Base-by-base conservation (phyloP, 2,329 filamentous ascomycete species). In the Cladosporium sp. region DNA sequence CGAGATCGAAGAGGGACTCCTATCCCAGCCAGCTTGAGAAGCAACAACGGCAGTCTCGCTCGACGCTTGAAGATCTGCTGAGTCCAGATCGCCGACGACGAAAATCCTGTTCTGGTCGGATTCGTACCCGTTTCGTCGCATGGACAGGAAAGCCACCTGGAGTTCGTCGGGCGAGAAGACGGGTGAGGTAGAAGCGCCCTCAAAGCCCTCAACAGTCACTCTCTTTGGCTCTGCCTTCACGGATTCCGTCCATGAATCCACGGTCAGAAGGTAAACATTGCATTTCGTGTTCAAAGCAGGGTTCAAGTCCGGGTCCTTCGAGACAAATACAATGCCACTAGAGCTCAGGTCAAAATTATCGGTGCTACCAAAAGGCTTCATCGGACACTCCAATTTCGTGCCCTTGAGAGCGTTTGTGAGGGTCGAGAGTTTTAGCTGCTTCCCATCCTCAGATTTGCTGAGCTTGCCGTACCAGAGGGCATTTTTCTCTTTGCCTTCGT, bases 41-140 rank as follows among this genome's bases (percentile, higher is more conserved):
- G 48, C 40, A 14, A 50, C 48, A 50, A 43, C 4, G 5, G n/a
- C 40, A 43, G 43, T 19, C 18, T 50, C 40, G 1, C 14, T 48
- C 33, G 37, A 38, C 13, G 44, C 51, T 31, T 41, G 33, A n/a
- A 46, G 13, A 13, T 41, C 31, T 11, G 9, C 22, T 2, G 16
- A 38, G 10, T 54, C 48, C 31, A 87, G 72, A 59, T 88, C 78
- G 1, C 81, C 78, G 6, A 88, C 68, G 2, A 89, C 70, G 56
- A 90, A 71, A 3, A 89, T 72, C 42, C 83, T 79, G 42, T 85
- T 79, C 67, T 86, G 86, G 72, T 95, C 89, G 13, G 85, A 81
- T 69, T 96, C 90, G 66, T 95, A 95, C 54, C 85, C 82, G 48
- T 81, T 77, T 52, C 79, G 79, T 57, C 80, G 79, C 90, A 95